Percentiles rank a stretch among this genome's conserved stretches.
Conservation (phyloP, 441 rosid genomes). For the Gossypium laxum region DNA sequence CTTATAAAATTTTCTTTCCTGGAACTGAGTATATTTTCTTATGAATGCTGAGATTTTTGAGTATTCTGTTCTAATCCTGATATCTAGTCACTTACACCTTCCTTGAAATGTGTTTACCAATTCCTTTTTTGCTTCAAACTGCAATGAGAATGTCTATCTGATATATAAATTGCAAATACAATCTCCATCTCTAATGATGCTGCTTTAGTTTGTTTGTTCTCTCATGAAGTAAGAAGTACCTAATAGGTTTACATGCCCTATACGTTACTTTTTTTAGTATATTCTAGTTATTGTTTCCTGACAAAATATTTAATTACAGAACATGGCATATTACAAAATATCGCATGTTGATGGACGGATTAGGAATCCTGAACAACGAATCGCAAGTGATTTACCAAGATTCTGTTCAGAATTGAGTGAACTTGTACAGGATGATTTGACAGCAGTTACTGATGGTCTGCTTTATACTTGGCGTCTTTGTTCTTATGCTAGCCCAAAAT, state of each 20-base stretch:
- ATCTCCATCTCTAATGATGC: background rate
- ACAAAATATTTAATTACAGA: slow-evolving; percentile 43
- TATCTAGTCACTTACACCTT: background rate
- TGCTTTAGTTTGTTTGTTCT: background rate
- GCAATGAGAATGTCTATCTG: background rate
- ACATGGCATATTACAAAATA: slow-evolving; percentile 95
- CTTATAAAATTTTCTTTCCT: background rate
- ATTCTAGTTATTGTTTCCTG: slow-evolving; percentile 12
- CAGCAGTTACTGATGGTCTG: slow-evolving; percentile 79
- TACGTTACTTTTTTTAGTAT: background rate
- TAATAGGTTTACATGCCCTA: background rate
- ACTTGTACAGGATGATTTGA: slow-evolving; percentile 82
- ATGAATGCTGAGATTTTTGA: background rate
- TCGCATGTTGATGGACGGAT: slow-evolving; percentile 94
- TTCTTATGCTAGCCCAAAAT: slow-evolving; percentile 97
- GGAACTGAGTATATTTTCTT: background rate
- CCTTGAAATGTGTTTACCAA: background rate
- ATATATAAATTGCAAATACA: background rate
- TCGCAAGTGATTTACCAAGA: slow-evolving; percentile 93
- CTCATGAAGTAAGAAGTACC: background rate
- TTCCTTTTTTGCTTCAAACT: background rate
- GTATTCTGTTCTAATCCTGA: background rate
- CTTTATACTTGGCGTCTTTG: slow-evolving; percentile 95
- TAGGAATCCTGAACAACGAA: slow-evolving; percentile 85
- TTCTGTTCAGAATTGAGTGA: slow-evolving; percentile 95